Percentiles rank a stretch among this genome's conserved stretches.
These are phyloP conservation scores for Vigna reflexopilosa DNA, from an alignment of 306 rosid species.

Conservation along the genomic window DNA sequence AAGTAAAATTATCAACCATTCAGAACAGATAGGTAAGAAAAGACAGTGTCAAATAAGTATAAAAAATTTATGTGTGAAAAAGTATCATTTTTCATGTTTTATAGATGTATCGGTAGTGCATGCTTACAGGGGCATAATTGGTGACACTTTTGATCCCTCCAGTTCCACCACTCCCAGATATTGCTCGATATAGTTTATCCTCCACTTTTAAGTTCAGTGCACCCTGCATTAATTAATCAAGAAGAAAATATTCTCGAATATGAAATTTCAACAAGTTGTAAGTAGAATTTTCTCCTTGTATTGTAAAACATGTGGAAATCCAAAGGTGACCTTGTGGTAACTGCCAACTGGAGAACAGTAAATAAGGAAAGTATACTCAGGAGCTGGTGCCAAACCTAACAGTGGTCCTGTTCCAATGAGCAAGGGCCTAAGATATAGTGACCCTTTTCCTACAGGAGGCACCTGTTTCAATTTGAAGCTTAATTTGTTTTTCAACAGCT, in stretches of 20 bases:
- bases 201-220: conserved; percentile 54
- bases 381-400: conserved; percentile 60
- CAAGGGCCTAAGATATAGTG: conserved; percentile 71
- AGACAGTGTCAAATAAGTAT: too few species aligned
- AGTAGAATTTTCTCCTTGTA: not conserved
- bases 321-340: conserved; percentile 55
- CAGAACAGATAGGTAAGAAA: too few species aligned
- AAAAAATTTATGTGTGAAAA: too few species aligned
- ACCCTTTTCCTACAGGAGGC: conserved; percentile 72
- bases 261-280: not conserved
- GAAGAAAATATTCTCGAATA: not conserved
- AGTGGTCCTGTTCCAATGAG: conserved; percentile 67
- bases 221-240: conserved; percentile 38
- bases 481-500: not conserved
- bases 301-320: not conserved
- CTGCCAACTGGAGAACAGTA: conserved; percentile 59
- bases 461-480: conserved; percentile 51
- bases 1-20: too few species aligned
- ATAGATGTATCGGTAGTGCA: not conserved
- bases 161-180: conserved; percentile 63
- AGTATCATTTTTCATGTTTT: too few species aligned
- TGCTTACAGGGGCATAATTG: conserved; percentile 71
- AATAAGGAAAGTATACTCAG: conserved; percentile 61
- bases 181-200: conserved; percentile 55
- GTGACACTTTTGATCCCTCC: conserved; percentile 68